Conservation (phyloP, 2,329 filamentous ascomycete genomes). For the Claviceps quebecensis region DNA sequence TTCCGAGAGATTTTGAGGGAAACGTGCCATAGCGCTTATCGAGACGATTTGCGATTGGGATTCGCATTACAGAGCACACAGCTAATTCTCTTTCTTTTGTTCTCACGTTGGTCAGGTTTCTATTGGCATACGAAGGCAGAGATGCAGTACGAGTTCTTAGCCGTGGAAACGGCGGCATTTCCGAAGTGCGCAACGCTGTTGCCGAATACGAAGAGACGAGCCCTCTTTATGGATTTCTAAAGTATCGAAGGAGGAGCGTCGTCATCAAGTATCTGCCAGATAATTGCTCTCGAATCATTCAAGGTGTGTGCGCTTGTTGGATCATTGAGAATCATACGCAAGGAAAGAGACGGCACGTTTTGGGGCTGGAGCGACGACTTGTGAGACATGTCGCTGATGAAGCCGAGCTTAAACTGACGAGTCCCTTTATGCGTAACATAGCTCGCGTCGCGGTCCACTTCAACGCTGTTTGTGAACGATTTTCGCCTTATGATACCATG, state of each 20-base stretch:
- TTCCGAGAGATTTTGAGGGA: too few species aligned
- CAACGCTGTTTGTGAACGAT: slow-evolving; percentile 52
- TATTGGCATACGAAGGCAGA: slow-evolving; percentile 79
- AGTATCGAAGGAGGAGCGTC: slow-evolving; percentile 80
- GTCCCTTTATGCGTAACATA: slow-evolving; percentile 21
- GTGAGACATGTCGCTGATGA: not conserved
- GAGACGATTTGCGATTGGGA: not conserved
- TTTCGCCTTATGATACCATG: slow-evolving; percentile 74
- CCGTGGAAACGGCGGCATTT: slow-evolving; percentile 66
- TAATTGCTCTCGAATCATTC: slow-evolving; percentile 75
- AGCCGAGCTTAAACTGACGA: not conserved
- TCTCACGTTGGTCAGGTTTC: slow-evolving; percentile 52
- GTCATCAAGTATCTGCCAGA: slow-evolving; percentile 88
- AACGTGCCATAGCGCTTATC: too few species aligned
- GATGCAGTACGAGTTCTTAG: slow-evolving; percentile 74
- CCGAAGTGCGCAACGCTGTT: slow-evolving; percentile 68
- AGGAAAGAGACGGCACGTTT: not conserved
- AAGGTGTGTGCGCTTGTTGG: slow-evolving; percentile 48
- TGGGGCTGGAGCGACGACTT: not conserved
- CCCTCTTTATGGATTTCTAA: slow-evolving; percentile 81
- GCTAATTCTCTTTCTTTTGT: not conserved
- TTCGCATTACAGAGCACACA: not conserved
- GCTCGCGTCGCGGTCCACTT: slow-evolving; percentile 70
- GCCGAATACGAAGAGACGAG: slow-evolving; percentile 69
- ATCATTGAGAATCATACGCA: not conserved